phyloP scores from a whole-genome alignment of 768 basidiomycete species.

The Lactarius hengduanensis region DNA sequence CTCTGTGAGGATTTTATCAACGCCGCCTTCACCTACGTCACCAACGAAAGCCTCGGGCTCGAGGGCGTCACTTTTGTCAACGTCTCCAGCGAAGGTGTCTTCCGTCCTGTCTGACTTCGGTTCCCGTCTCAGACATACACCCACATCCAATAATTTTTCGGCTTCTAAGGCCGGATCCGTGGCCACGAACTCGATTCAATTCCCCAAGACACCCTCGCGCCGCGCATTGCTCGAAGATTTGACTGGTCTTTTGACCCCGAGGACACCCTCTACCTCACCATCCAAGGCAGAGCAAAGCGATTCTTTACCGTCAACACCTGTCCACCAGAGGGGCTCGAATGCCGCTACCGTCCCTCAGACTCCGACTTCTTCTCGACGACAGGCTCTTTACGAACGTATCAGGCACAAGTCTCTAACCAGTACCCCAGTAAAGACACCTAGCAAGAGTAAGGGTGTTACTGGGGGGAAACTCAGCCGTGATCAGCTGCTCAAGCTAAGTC shows the following conservation, averaged over 20 bases:
- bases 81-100: slow-evolving; percentile 35
- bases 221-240: slow-evolving; percentile 38
- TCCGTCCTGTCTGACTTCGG: slow-evolving; percentile 47
- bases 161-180: slow-evolving; percentile 38
- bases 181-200: slow-evolving; percentile 47
- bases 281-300: slow-evolving; percentile 34
- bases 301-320: slow-evolving; percentile 60
- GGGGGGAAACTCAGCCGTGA: slow-evolving; percentile 58
- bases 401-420: slow-evolving; percentile 67
- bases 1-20: slow-evolving; percentile 35
- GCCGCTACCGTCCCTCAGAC: slow-evolving; percentile 62
- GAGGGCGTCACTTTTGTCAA: slow-evolving; percentile 38
- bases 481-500: slow-evolving; percentile 65
- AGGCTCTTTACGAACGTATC: slow-evolving; percentile 79
- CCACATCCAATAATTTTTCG: slow-evolving; percentile 32
- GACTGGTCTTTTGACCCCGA: slow-evolving; percentile 39
- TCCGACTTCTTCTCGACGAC: slow-evolving; percentile 70
- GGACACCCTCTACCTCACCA: slow-evolving; percentile 35
- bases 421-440: slow-evolving; percentile 57
- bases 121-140: slow-evolving; percentile 50
- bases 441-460: slow-evolving; percentile 39
- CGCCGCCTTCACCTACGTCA: slow-evolving; percentile 35
- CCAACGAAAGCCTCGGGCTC: slow-evolving; percentile 36
- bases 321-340: slow-evolving; percentile 55
- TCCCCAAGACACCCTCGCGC: slow-evolving; percentile 64